A percentile compares a stretch with the other conserved stretches of the same genome.
Evolutionary conservation across 2,329 filamentous ascomycete species (phyloP).

Genomic region (Fusarium dimerum): DNA sequence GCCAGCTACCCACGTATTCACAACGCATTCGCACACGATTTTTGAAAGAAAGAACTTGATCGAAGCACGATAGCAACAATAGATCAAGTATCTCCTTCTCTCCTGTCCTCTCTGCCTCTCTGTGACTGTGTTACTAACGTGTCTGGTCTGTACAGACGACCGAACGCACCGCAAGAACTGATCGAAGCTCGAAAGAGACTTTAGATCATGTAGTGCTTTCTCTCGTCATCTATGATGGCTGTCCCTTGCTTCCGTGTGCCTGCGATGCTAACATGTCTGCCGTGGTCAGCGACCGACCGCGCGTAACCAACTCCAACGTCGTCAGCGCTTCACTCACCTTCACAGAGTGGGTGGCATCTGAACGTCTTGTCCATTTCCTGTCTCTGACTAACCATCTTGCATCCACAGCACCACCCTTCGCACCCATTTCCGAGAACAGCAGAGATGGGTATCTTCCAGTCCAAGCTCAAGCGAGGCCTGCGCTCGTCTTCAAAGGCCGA

Average conservation of each 20-base stretch:
- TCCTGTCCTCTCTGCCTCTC: background rate
- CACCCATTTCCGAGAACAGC: background rate
- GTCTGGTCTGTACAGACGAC: too few species aligned
- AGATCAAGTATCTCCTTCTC: background rate
- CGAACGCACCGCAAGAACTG: too few species aligned
- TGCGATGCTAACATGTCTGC: background rate
- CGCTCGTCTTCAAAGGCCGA: background rate
- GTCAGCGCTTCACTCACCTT: background rate
- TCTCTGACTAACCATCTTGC: background rate
- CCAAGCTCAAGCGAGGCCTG: background rate
- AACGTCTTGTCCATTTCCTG: background rate
- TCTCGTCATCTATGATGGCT: too few species aligned
- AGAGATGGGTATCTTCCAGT: background rate
- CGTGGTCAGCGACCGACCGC: background rate
- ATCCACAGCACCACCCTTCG: background rate
- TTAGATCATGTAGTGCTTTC: too few species aligned
- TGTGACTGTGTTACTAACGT: background rate
- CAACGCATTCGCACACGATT: background rate
- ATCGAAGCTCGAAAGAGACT: too few species aligned
- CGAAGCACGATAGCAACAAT: background rate
- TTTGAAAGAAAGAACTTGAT: background rate
- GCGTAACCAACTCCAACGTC: background rate
- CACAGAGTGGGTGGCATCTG: background rate
- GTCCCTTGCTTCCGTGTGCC: too few species aligned
- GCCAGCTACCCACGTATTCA: background rate